Evolutionary conservation across 1,284 basidiomycete genomes (phyloP), one percentile per base, ranked within the genome.

Genomic region (Agroathelia rolfsii): DNA sequence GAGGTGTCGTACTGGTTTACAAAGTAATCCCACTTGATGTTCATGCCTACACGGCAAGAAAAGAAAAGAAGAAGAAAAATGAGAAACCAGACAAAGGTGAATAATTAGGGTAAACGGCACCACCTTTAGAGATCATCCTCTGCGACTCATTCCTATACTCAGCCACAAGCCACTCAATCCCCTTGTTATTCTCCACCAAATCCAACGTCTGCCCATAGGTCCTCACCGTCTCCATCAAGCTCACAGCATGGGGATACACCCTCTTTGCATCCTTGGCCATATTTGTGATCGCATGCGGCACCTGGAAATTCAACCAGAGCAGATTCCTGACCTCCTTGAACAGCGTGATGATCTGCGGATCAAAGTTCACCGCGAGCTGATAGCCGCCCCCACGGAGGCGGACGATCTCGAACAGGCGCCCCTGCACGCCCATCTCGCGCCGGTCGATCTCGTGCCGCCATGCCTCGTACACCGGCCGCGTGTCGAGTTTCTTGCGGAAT

Each of bases 311-410:
- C 43, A 96, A 71, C 94, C 94, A 97, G 21, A 95, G 69, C 41
- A 98, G 56, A 52, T 95, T 95, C 40, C 94, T 72, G 19, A 97
- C 92, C 56, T 98, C 94, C 64, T 98, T 97, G 75, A 97, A 97
- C 16, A 98, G 69, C 3, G 89, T 92, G 53, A 98, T 95, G 46
- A 95, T 90, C 58, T 97, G 94, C 2, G 90, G 84, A 55, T 98
- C 94, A 52, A 97, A 98, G 57, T 97, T 95, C 44, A 97, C 92
- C 9, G 80, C 80, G 3, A 98, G 74, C 56, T 93, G 87, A 50
- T 81, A 86, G 10, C 81, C 81, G 24, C 82, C 83, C 3, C 76
- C 79, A 12, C 92, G 77, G 28, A 87, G 63, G 29, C 80, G 73
- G 30, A 88, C 76, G 45, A 98, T 90, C 58, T 96, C 92, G 53